phyloP scores from a whole-genome alignment of 1,284 basidiomycete genomes.

The Ganoderma leucocontextum region DNA sequence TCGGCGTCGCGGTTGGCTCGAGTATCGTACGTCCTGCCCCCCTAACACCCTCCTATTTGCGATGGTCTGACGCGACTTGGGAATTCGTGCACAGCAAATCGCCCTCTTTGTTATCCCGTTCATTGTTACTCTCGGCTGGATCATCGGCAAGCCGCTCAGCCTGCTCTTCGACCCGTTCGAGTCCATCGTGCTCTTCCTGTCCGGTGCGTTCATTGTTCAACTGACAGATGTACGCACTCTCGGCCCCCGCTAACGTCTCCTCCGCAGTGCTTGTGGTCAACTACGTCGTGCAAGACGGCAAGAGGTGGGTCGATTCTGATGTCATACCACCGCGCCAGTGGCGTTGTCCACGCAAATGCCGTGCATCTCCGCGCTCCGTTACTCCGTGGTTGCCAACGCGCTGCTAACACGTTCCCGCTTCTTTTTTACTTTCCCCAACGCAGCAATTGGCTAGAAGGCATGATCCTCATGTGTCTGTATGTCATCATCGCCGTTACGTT shows the following conservation, averaged over 20 bases:
- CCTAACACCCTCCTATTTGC: slow-evolving; percentile 4
- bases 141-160: slow-evolving; percentile 69
- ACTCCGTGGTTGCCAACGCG: slow-evolving; percentile 8
- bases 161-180: slow-evolving; percentile 75
- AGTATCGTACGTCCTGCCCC: slow-evolving; percentile 72
- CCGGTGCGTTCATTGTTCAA: slow-evolving; percentile 40
- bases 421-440: neutral
- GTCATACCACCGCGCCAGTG: neutral
- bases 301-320: slow-evolving; percentile 31
- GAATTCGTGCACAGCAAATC: slow-evolving; percentile 69
- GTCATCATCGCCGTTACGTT: slow-evolving; percentile 68
- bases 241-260: neutral
- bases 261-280: slow-evolving; percentile 43
- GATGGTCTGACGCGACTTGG: neutral
- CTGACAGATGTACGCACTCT: slow-evolving; percentile 12
- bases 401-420: slow-evolving; percentile 22
- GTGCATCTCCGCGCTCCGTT: neutral
- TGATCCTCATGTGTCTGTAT: slow-evolving; percentile 67
- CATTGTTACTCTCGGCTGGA: slow-evolving; percentile 71
- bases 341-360: neutral
- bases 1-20: slow-evolving; percentile 90
- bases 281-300: slow-evolving; percentile 44
- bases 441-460: slow-evolving; percentile 45
- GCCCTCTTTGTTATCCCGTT: slow-evolving; percentile 86
- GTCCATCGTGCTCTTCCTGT: slow-evolving; percentile 58